Evolutionary conservation across 2,329 filamentous ascomycete genomes (phyloP).

Genomic region (Pestalotiopsis sp.): DNA sequence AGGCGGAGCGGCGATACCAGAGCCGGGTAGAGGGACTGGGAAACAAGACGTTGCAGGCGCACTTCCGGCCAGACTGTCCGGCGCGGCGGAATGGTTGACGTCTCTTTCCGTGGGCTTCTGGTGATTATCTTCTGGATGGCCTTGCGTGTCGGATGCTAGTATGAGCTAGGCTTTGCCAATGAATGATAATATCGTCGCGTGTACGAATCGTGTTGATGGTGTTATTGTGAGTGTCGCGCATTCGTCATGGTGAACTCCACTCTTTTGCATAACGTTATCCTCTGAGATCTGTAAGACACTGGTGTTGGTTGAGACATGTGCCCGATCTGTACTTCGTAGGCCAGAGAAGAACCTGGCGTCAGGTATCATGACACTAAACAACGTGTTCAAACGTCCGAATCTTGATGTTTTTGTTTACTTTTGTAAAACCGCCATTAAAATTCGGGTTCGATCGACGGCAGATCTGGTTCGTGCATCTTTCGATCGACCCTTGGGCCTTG

Average conservation of each 20-base stretch:
- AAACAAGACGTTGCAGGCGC: slow-evolving; percentile 24
- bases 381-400: neutral
- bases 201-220: neutral
- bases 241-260: neutral
- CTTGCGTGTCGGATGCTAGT: neutral
- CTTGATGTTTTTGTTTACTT: neutral
- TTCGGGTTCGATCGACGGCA: neutral
- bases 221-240: neutral
- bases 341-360: neutral
- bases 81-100: neutral
- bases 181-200: neutral
- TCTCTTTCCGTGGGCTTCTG: neutral
- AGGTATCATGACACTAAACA: neutral
- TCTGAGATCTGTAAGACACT: neutral
- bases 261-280: neutral
- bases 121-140: neutral
- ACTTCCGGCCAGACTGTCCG: slow-evolving; percentile 17
- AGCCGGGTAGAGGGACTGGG: slow-evolving; percentile 23
- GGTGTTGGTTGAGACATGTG: neutral
- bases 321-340: neutral
- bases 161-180: neutral
- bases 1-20: slow-evolving; percentile 19
- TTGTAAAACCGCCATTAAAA: neutral
- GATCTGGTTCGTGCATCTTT: neutral
- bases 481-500: neutral